Evolutionary conservation across 2,329 filamentous ascomycete species (phyloP).

Genomic region (Cladophialophora chaetospira): DNA sequence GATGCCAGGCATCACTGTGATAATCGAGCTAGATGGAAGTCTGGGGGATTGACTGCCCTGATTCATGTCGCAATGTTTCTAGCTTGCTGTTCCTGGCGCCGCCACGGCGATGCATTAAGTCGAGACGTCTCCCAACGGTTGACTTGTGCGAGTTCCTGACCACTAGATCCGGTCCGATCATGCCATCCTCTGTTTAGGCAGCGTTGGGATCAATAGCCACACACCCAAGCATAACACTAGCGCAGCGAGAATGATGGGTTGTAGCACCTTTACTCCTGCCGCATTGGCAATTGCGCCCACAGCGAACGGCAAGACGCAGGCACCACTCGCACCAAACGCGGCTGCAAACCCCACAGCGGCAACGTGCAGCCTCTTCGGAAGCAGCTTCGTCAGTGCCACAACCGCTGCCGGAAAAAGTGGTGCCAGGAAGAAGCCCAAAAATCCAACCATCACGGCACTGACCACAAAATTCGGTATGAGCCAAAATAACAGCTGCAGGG

Average conservation of each 20-base stretch:
- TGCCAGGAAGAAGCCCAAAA: slow-evolving; percentile 76
- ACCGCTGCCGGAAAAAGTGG: slow-evolving; percentile 66
- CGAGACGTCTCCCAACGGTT: no score
- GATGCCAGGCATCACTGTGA: no score
- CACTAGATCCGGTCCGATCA: not conserved
- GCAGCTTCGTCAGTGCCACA: slow-evolving; percentile 28
- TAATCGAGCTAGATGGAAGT: no score
- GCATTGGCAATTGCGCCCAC: slow-evolving; percentile 49
- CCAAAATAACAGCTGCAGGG: slow-evolving; percentile 73
- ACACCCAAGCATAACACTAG: slow-evolving; percentile 24
- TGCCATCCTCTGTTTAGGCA: slow-evolving; percentile 29
- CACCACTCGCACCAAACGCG: slow-evolving; percentile 73
- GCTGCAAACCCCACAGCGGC: slow-evolving; percentile 52
- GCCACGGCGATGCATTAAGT: no score
- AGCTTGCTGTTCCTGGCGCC: no score
- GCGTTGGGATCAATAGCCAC: slow-evolving; percentile 27
- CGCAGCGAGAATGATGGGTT: slow-evolving; percentile 55
- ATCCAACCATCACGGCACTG: slow-evolving; percentile 67
- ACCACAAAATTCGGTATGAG: slow-evolving; percentile 72
- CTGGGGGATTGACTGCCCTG: no score
- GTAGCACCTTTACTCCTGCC: slow-evolving; percentile 58
- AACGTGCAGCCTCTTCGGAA: slow-evolving; percentile 28
- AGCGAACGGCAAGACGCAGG: slow-evolving; percentile 44
- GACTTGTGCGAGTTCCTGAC: not conserved
- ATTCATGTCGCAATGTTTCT: no score